Percentiles rank a stretch among this genome's conserved stretches.
These are phyloP conservation scores for Aspergillus sclerotiicarbonarius DNA, from an alignment of 495 filamentous ascomycete species.

Conservation along the genomic window DNA sequence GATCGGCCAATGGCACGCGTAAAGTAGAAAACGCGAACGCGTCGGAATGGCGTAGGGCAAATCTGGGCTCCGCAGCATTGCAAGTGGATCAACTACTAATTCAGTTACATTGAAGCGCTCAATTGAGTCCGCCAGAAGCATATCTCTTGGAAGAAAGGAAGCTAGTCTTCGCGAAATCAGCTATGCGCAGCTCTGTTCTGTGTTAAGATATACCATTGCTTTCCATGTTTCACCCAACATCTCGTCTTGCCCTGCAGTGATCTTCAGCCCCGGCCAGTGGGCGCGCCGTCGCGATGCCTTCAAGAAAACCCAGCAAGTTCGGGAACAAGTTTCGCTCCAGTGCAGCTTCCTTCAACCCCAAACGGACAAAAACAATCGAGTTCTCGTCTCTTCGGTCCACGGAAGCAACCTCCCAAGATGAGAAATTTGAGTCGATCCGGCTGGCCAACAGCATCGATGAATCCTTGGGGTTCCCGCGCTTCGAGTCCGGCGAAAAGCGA, in stretches of 20 bases:
- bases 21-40: slow-evolving; percentile 36
- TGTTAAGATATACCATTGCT: slow-evolving; percentile 6
- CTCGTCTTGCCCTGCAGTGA: slow-evolving; percentile 15
- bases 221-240: slow-evolving; percentile 28
- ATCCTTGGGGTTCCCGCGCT: slow-evolving; percentile 86
- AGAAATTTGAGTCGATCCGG: slow-evolving; percentile 77
- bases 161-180: neutral
- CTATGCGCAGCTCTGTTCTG: slow-evolving; percentile 7
- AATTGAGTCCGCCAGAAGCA: slow-evolving; percentile 9
- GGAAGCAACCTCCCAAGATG: slow-evolving; percentile 83
- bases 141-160: neutral
- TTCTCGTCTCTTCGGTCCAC: slow-evolving; percentile 67
- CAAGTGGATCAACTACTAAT: slow-evolving; percentile 14
- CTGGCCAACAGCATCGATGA: slow-evolving; percentile 93
- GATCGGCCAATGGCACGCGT: slow-evolving; percentile 24
- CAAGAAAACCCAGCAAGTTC: slow-evolving; percentile 54
- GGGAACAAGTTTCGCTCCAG: slow-evolving; percentile 53
- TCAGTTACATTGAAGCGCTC: slow-evolving; percentile 24
- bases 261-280: slow-evolving; percentile 28
- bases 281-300: slow-evolving; percentile 51
- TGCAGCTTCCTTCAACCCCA: slow-evolving; percentile 50
- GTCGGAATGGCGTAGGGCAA: slow-evolving; percentile 25
- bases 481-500: slow-evolving; percentile 81
- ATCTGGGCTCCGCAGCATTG: slow-evolving; percentile 16
- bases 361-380: slow-evolving; percentile 71